Percentiles rank a stretch among this genome's conserved stretches.
Conservation (phyloP, 768 basidiomycete species). For the Suillus cothurnatus region DNA sequence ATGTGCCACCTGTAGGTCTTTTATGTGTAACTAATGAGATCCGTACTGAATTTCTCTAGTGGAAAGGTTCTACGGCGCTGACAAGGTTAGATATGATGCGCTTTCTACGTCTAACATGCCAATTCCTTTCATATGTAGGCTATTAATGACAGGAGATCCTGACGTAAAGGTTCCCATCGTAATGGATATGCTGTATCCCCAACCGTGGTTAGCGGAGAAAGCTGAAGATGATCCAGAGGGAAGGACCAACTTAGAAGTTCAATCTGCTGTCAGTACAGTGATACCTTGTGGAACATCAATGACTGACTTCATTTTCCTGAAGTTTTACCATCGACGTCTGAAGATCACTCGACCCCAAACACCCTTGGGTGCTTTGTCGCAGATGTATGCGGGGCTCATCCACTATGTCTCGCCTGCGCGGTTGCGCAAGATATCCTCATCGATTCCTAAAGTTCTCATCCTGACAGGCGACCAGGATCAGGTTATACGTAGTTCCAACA, state of each 20-base stretch:
- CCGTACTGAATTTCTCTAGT: conserved; percentile 30
- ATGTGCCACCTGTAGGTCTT: conserved; percentile 61
- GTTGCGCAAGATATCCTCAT: conserved; percentile 48
- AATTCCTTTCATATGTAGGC: conserved; percentile 32
- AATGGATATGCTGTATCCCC: conserved; percentile 61
- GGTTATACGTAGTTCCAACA: conserved; percentile 55
- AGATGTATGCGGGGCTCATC: conserved; percentile 68
- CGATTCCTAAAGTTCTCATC: conserved; percentile 66
- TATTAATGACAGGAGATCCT: conserved; percentile 39
- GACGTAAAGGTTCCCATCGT: conserved; percentile 50
- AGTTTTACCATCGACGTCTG: conserved; percentile 52
- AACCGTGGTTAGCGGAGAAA: conserved; percentile 57
- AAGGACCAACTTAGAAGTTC: conserved; percentile 65
- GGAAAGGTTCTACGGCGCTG: conserved; percentile 40
- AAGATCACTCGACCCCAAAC: conserved; percentile 58
- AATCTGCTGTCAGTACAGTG: conserved; percentile 47
- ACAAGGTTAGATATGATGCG: conserved; percentile 29
- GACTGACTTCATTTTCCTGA: neutral
- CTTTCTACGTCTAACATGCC: conserved; percentile 5
- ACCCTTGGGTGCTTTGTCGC: conserved; percentile 64
- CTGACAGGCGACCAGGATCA: conserved; percentile 71
- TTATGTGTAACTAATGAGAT: neutral
- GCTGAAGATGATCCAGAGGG: conserved; percentile 55
- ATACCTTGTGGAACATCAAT: neutral
- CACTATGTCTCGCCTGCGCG: conserved; percentile 57